These are phyloP conservation scores for Neopestalotiopsis clavispora DNA, from an alignment of 2,329 filamentous ascomycete genomes.

Conservation along the genomic window DNA sequence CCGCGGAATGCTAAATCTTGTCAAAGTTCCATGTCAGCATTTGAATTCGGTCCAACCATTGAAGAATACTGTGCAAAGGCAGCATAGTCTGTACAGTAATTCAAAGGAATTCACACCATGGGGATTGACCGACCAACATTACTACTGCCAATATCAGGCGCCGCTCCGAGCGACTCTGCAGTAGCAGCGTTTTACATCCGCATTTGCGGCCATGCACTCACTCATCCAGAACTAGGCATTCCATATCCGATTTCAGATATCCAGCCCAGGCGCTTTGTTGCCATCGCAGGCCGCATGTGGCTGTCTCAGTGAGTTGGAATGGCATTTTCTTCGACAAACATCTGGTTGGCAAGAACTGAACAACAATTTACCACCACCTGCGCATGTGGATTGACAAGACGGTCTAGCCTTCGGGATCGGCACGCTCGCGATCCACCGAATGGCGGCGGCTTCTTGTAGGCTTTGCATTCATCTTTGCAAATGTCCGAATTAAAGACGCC, in stretches of 20 bases:
- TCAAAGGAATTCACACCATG: background rate
- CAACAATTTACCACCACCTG: background rate
- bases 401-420: conserved; percentile 1
- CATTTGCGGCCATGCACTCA: too few species aligned
- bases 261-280: too few species aligned
- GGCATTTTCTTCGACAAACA: too few species aligned
- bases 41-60: background rate
- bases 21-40: too few species aligned
- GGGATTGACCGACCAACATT: background rate
- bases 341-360: too few species aligned
- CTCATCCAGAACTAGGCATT: too few species aligned
- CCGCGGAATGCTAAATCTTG: background rate
- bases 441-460: background rate
- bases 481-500: background rate
- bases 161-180: background rate
- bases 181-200: background rate
- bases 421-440: background rate
- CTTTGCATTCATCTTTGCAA: background rate
- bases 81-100: background rate
- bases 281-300: too few species aligned
- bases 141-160: background rate
- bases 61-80: background rate
- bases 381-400: background rate
- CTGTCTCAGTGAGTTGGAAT: too few species aligned
- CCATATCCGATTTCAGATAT: too few species aligned